Conservation (phyloP, 352 stramenopile species). For the Peronospora farinosa region DNA sequence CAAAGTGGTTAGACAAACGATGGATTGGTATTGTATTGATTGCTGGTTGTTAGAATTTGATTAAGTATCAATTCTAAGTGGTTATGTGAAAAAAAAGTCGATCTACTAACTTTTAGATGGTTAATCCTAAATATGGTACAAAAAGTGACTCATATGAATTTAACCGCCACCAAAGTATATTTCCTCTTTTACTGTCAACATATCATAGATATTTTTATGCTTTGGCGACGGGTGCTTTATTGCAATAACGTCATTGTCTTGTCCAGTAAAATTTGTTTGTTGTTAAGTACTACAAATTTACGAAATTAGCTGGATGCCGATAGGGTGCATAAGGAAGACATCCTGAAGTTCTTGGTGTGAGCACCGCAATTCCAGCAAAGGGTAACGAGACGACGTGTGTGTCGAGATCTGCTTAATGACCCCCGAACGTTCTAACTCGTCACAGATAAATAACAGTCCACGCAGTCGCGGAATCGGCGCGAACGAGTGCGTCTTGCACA, state of each 20-base stretch:
- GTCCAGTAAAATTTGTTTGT: no score
- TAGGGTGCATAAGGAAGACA: constrained; percentile 50
- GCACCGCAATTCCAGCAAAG: constrained; percentile 47
- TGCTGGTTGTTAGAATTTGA: neutral
- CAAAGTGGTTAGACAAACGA: neutral
- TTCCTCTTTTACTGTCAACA: no score
- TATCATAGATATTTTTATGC: no score
- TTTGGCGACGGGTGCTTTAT: no score
- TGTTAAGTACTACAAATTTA: constrained; percentile 10
- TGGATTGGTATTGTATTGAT: neutral
- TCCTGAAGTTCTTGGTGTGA: constrained; percentile 63
- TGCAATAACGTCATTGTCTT: neutral
- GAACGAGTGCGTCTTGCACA: constrained; percentile 64
- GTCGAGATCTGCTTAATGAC: constrained; percentile 44
- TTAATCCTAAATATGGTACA: no score
- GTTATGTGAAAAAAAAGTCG: no score
- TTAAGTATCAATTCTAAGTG: no score
- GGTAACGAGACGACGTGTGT: constrained; percentile 46
- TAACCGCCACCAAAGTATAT: no score
- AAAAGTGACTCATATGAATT: no score
- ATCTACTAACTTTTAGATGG: no score
- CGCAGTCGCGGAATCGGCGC: constrained; percentile 46
- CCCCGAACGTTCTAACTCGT: constrained; percentile 57
- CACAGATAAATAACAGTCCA: constrained; percentile 49
- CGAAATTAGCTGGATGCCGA: constrained; percentile 52